phyloP scores from a whole-genome alignment of 2,329 filamentous ascomycete species.

The Penicillium sp. region DNA sequence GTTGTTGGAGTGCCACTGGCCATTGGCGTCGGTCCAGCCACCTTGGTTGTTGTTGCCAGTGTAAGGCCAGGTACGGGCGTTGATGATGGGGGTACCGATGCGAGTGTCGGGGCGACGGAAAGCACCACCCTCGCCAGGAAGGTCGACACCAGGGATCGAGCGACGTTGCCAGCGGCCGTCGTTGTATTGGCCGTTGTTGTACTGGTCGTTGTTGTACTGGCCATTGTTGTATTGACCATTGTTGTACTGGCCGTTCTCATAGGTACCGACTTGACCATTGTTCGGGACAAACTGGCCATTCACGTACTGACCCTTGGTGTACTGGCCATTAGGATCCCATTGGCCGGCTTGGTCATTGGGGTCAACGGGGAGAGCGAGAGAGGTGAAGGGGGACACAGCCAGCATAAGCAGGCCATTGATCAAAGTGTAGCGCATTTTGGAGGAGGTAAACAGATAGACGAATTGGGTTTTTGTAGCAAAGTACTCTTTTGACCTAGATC shows the following conservation, averaged over 20 bases:
- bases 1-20: constrained; percentile 12
- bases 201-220: constrained; percentile 3
- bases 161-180: constrained; percentile 5
- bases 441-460: background rate
- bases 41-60: constrained; percentile 9
- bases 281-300: constrained; percentile 18
- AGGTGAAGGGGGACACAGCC: constrained; percentile 18
- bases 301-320: constrained; percentile 19
- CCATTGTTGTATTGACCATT: constrained; percentile 9
- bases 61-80: constrained; percentile 3
- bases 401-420: constrained; percentile 20
- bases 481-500: constrained; percentile 1
- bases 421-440: constrained; percentile 20
- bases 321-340: constrained; percentile 21
- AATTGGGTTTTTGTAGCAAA: background rate
- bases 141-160: constrained; percentile 4
- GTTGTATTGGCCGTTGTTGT: constrained; percentile 12
- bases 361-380: constrained; percentile 19
- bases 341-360: constrained; percentile 18
- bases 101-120: background rate
- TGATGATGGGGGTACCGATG: constrained; percentile 3
- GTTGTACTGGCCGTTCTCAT: constrained; percentile 11
- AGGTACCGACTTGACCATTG: constrained; percentile 7
- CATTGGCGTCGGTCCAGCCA: constrained; percentile 18
- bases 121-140: constrained; percentile 1